Evolutionary conservation across 306 rosid genomes (phyloP), one percentile per base, ranked within the genome.

Genomic region (Hylodesmum podocarpum): DNA sequence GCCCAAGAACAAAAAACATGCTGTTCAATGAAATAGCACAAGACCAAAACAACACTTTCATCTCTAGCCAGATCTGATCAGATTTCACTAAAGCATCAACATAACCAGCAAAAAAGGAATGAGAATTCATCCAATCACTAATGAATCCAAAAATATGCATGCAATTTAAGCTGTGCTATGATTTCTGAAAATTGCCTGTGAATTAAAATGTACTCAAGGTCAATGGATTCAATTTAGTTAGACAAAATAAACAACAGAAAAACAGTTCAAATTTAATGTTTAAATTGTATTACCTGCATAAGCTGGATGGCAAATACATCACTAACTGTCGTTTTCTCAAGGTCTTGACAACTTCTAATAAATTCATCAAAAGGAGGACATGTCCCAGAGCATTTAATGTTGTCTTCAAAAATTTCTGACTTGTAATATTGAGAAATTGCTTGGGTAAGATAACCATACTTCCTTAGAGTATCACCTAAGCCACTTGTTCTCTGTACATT

Each of bases 251-350:
- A 69, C n/a, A 34, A 10, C 29, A 77, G 59, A 69, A 73, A 76
- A 78, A 18, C 50, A 25, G 25, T 36, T 21, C 16, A 68, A 68
- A 67, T 22, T 33, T 6, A 72, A 49, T 68, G 69, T 58, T 31
- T 1, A 27, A 70, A 65, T 55, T 6, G 57, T 25, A 54, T 29
- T 83, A 95, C 98, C 98, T 95, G 98, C 97, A 92, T 95, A 62
- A 95, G 98, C 84, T 95, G 98, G 83, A 80, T 81, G 54, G 97
- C 91, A 85, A 95, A 95, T 61, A 95, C 91, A 65, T 95, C 98
- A 57, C 94, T 92, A 80, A 95, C 92, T 15, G 95, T 90, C 88
- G 89, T 81, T 84, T 92, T 92, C 21, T 89, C 96, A 41, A 89
- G 71, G 73, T 92, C 96, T 81, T 90, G 91, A 83, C 96, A 95